Evolutionary conservation across 2,329 filamentous ascomycete species (phyloP).

Genomic region (Aspergillus sp.): DNA sequence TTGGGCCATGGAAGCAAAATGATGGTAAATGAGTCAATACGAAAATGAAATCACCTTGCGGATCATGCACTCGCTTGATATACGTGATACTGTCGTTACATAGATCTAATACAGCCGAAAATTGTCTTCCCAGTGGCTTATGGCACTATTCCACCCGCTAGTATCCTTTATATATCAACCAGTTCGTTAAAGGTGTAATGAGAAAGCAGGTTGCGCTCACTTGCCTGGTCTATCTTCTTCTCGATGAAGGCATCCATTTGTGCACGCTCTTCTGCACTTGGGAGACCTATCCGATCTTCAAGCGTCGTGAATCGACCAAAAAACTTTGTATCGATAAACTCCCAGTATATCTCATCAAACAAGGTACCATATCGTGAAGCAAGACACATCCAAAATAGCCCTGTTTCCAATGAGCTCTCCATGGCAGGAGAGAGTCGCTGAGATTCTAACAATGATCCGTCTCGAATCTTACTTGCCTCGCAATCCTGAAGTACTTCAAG

Average conservation of each 20-base stretch:
- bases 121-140: too few relatives aligned
- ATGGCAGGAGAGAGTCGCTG: too few relatives aligned
- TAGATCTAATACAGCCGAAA: too few relatives aligned
- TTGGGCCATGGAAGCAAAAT: too few relatives aligned
- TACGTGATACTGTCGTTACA: too few relatives aligned
- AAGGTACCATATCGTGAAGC: slow-evolving; percentile 24
- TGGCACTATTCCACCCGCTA: too few relatives aligned
- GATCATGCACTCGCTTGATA: too few relatives aligned
- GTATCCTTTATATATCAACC: slow-evolving; percentile 4
- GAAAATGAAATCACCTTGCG: too few relatives aligned
- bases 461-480: slow-evolving; percentile 20
- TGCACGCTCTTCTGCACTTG: slow-evolving; percentile 24
- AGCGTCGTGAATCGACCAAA: slow-evolving; percentile 26
- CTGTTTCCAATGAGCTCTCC: too few relatives aligned
- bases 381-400: slow-evolving; percentile 28
- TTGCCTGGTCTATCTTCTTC: slow-evolving; percentile 25
- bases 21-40: too few relatives aligned
- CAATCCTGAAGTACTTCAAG: slow-evolving; percentile 26
- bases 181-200: slow-evolving; percentile 23
- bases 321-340: slow-evolving; percentile 26
- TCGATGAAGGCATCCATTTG: slow-evolving; percentile 23
- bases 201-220: slow-evolving; percentile 17
- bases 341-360: slow-evolving; percentile 34
- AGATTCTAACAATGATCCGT: slow-evolving; percentile 7
- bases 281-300: slow-evolving; percentile 20